Evolutionary conservation across 352 stramenopile species (phyloP).

Genomic region (Phytophthora constricta): DNA sequence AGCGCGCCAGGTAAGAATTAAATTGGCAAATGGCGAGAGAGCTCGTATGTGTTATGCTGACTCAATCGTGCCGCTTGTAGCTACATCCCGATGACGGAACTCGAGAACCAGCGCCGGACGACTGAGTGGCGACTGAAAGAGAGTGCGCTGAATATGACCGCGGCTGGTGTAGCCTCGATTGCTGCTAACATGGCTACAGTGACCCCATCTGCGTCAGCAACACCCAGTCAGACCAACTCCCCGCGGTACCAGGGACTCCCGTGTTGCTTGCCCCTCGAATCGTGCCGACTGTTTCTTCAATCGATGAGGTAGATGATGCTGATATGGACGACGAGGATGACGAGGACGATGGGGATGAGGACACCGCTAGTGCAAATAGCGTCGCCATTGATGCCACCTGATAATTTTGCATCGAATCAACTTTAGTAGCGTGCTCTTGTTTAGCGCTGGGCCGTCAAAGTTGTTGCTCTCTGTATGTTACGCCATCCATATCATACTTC

Average conservation of each 20-base stretch:
- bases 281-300: constrained; percentile 27
- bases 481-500: constrained; percentile 2
- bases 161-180: constrained; percentile 36
- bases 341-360: constrained; percentile 62
- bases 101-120: constrained; percentile 77
- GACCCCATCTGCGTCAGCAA: constrained; percentile 19
- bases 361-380: constrained; percentile 55
- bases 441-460: neutral
- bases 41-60: neutral
- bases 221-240: constrained; percentile 18
- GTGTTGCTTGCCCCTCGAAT: constrained; percentile 35
- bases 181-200: constrained; percentile 22
- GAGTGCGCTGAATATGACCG: no score
- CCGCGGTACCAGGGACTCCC: constrained; percentile 22
- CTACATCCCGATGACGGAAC: constrained; percentile 79
- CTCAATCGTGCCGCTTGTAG: constrained; percentile 39
- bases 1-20: constrained; percentile 59
- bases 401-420: constrained; percentile 25
- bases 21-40: neutral
- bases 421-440: neutral
- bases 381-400: constrained; percentile 34
- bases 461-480: constrained; percentile 22
- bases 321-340: constrained; percentile 54
- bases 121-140: constrained; percentile 84
- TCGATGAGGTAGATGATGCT: constrained; percentile 45